Evolutionary conservation across 306 rosid genomes (phyloP).

Genomic region (Fragaria ananassa): DNA sequence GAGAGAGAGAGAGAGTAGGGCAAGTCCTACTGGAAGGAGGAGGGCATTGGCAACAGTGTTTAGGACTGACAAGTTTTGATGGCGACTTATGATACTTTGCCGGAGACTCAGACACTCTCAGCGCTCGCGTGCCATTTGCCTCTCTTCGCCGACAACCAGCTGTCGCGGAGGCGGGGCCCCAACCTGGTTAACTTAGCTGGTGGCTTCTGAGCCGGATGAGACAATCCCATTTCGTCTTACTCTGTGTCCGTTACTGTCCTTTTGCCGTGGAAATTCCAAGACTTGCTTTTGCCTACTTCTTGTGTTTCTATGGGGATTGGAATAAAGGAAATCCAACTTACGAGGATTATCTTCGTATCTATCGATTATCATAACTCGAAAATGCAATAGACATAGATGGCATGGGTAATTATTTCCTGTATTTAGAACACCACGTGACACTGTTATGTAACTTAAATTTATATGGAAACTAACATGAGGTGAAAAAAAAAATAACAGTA

Average conservation of each 20-base stretch:
- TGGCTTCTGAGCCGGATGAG: background rate
- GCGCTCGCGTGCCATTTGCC: slow-evolving; percentile 13
- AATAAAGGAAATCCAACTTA: background rate
- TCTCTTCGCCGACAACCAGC: slow-evolving; percentile 6
- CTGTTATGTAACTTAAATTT: too few species aligned
- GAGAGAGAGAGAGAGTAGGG: background rate
- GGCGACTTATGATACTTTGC: slow-evolving; percentile 16
- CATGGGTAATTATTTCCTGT: too few species aligned
- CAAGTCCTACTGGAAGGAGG: background rate
- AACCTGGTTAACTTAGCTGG: background rate
- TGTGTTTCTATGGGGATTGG: background rate
- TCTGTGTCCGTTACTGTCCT: background rate
- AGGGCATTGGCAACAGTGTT: background rate
- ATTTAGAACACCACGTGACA: too few species aligned
- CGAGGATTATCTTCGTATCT: background rate
- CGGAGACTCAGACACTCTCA: slow-evolving; percentile 19
- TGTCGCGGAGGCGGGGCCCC: background rate
- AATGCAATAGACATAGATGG: too few species aligned
- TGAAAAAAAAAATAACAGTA: too few species aligned
- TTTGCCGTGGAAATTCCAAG: background rate
- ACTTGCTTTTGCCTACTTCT: background rate
- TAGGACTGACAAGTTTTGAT: slow-evolving; percentile 13
- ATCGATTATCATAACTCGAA: too few species aligned
- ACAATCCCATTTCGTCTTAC: background rate
- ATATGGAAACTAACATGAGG: accelerated